These are phyloP conservation scores for Plantago lanceolata DNA, from an alignment of 305 asterid species.

Conservation along the genomic window DNA sequence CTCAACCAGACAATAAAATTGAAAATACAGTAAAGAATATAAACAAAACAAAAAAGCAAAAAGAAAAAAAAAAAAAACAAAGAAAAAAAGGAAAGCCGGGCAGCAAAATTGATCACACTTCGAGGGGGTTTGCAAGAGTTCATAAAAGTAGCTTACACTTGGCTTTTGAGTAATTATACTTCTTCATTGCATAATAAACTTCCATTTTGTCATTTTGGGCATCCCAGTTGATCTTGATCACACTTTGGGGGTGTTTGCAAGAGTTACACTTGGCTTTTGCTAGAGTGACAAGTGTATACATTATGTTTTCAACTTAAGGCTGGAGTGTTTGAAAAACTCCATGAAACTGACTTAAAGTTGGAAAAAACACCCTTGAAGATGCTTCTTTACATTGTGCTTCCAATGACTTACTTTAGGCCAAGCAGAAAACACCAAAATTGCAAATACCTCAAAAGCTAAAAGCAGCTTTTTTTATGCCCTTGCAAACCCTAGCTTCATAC, in stretches of 20 bases:
- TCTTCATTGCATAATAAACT: no score
- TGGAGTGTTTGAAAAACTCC: background rate
- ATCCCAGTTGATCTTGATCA: background rate
- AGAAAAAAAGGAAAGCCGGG: background rate
- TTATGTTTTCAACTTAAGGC: background rate
- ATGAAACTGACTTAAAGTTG: background rate
- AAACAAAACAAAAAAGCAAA: background rate
- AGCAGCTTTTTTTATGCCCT: no score
- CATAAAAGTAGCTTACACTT: no score
- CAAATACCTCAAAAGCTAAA: no score
- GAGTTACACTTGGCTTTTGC: no score
- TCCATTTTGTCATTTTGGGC: background rate
- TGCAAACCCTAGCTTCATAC: no score
- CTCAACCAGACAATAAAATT: constrained; percentile 18
- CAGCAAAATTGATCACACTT: background rate
- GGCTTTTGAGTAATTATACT: background rate
- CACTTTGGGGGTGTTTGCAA: background rate
- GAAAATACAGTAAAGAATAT: constrained; percentile 3
- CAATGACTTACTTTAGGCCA: no score
- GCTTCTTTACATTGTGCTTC: no score
- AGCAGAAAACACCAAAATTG: no score
- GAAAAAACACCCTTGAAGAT: background rate
- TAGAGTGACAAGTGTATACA: no score
- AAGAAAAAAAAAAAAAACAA: background rate
- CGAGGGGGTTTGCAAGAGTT: background rate